Evolutionary conservation across 2,329 filamentous ascomycete species (phyloP).

Genomic region (Phoma sp.): DNA sequence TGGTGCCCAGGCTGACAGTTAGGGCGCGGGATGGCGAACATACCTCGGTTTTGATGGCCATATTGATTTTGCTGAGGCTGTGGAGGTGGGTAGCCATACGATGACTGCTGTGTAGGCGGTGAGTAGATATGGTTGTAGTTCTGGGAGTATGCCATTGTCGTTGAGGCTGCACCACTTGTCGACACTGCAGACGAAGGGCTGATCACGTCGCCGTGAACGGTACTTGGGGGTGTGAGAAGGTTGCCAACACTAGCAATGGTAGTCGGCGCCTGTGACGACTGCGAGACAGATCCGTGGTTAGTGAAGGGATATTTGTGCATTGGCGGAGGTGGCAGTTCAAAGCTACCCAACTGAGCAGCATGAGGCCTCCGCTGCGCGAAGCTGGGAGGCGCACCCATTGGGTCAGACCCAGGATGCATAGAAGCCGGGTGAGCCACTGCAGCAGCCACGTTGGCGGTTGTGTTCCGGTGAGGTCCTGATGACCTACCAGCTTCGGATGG

Average conservation of each 20-base stretch:
- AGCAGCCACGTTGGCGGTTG: slow-evolving; percentile 67
- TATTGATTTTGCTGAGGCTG: slow-evolving; percentile 44
- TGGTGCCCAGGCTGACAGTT: slow-evolving; percentile 59
- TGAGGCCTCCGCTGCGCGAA: slow-evolving; percentile 74
- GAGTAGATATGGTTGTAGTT: slow-evolving; percentile 68
- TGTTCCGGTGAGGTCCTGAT: slow-evolving; percentile 48
- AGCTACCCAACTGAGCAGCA: slow-evolving; percentile 70
- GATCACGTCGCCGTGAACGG: slow-evolving; percentile 65
- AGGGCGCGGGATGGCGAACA: slow-evolving; percentile 62
- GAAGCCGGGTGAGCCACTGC: slow-evolving; percentile 64
- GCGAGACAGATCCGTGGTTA: slow-evolving; percentile 49
- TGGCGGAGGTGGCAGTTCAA: slow-evolving; percentile 68
- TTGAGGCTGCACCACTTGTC: slow-evolving; percentile 64
- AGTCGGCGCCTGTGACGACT: slow-evolving; percentile 55
- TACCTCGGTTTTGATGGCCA: slow-evolving; percentile 45
- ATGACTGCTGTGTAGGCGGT: slow-evolving; percentile 61
- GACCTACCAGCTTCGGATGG: slow-evolving; percentile 51
- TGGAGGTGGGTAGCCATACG: slow-evolving; percentile 58
- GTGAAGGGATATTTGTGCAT: slow-evolving; percentile 60
- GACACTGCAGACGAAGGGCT: slow-evolving; percentile 67
- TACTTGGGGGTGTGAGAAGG: slow-evolving; percentile 67
- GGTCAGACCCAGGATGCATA: slow-evolving; percentile 67
- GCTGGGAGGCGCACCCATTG: slow-evolving; percentile 67
- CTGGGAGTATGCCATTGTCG: slow-evolving; percentile 61
- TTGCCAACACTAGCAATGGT: slow-evolving; percentile 63